phyloP scores from a whole-genome alignment of 108 stramenopile species.

The Skeletonema menzelii region DNA sequence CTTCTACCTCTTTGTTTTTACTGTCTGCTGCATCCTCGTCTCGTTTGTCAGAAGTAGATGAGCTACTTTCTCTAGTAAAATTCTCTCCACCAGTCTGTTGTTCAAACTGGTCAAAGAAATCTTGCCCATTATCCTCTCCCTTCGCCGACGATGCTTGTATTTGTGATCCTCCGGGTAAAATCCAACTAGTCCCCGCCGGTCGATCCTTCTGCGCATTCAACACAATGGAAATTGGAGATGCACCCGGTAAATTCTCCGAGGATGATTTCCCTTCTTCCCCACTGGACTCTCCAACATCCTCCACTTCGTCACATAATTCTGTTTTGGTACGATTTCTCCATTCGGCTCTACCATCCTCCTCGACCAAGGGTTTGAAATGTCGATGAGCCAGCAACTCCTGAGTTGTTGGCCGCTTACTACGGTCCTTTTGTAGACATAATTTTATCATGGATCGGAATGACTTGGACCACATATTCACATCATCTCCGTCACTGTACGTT shows the following conservation, averaged over 20 bases:
- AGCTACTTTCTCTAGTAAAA: constrained; percentile 36
- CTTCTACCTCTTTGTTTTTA: constrained; percentile 14
- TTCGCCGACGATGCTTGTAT: constrained; percentile 48
- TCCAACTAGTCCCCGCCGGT: constrained; percentile 88
- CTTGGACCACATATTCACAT: constrained; percentile 59
- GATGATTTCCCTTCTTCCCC: constrained; percentile 1
- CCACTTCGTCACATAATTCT: constrained; percentile 66
- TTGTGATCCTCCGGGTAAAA: constrained; percentile 82
- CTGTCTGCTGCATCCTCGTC: constrained; percentile 3
- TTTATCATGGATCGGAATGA: constrained; percentile 68
- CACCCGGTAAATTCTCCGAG: constrained; percentile 39
- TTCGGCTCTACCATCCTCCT: constrained; percentile 28
- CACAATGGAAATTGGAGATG: constrained; percentile 52
- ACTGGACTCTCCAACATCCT: constrained; percentile 55
- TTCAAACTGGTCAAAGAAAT: constrained; percentile 77
- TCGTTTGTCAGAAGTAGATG: too few relatives aligned
- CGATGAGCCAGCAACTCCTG: constrained; percentile 62
- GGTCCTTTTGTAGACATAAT: constrained; percentile 84
- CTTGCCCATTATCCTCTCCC: constrained; percentile 16
- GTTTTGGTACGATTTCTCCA: constrained; percentile 43
- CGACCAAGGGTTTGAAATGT: constrained; percentile 48
- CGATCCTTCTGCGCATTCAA: constrained; percentile 55
- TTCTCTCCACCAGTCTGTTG: constrained; percentile 74
- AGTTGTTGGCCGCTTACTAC: constrained; percentile 70
- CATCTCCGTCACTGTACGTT: constrained; percentile 84